These are phyloP conservation scores for Mycena galopus DNA, from an alignment of 768 basidiomycete species.

Conservation along the genomic window DNA sequence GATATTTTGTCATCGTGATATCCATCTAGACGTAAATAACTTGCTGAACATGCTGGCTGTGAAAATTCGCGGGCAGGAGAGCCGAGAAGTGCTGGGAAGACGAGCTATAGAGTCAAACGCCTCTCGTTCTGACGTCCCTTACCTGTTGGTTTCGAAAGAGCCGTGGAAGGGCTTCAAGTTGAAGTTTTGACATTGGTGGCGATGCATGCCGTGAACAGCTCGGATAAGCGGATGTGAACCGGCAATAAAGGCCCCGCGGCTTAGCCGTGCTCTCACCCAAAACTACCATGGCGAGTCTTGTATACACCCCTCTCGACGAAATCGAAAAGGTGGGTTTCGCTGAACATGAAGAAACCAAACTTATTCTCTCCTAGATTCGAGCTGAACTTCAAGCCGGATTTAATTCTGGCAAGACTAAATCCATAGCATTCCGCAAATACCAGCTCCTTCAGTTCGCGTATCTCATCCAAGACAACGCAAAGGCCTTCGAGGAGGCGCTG, in stretches of 20 bases:
- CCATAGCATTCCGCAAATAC: conserved; percentile 78
- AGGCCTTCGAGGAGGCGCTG: conserved; percentile 71
- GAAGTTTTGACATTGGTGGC: no score
- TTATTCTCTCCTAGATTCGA: conserved; percentile 60
- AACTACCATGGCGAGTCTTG: conserved; percentile 6
- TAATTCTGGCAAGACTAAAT: conserved; percentile 71
- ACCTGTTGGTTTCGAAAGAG: no score
- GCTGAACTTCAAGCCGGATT: conserved; percentile 69
- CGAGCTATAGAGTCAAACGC: no score
- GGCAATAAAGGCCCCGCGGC: not conserved
- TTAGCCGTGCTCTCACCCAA: no score
- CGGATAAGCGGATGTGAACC: not conserved
- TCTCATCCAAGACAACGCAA: conserved; percentile 78
- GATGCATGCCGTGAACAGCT: not conserved
- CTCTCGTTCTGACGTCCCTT: no score
- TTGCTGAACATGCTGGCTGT: no score
- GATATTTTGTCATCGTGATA: no score
- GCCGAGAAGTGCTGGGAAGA: no score
- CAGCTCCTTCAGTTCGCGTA: conserved; percentile 84
- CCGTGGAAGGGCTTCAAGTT: no score
- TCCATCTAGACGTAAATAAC: no score
- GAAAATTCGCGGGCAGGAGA: no score
- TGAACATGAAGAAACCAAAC: not conserved
- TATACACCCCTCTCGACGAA: conserved; percentile 20
- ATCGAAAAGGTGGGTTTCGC: conserved; percentile 13